Percentiles rank a stretch among this genome's conserved stretches.
phyloP scores from a whole-genome alignment of 2,329 filamentous ascomycete genomes.

The Didymella glomerata region DNA sequence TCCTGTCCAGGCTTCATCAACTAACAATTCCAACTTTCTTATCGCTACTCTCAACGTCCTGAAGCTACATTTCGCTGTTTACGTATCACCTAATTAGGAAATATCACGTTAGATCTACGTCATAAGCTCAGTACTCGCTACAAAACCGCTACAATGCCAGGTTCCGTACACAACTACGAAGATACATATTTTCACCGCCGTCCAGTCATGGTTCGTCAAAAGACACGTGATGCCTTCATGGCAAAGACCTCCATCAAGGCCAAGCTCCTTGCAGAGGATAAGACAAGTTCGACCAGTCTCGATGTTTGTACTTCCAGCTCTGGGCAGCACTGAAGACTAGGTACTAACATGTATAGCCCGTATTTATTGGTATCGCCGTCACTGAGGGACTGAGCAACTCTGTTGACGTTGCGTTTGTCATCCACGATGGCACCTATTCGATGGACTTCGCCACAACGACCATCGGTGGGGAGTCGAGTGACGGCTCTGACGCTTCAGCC shows the following conservation, averaged over 20 bases:
- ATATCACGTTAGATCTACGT: constrained; percentile 21
- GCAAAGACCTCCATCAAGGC: constrained; percentile 37
- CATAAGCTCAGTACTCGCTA: constrained; percentile 15
- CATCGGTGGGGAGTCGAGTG: constrained; percentile 11
- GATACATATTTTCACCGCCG: constrained; percentile 9
- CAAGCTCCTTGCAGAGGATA: constrained; percentile 27
- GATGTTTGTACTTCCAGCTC: constrained; percentile 20
- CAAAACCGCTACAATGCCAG: constrained; percentile 11
- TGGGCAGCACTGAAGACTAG: background rate
- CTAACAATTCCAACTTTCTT: background rate
- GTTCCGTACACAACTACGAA: background rate
- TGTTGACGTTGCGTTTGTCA: constrained; percentile 64
- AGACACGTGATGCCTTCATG: constrained; percentile 38
- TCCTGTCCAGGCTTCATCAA: background rate
- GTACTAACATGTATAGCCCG: constrained; percentile 34
- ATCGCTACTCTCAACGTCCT: background rate
- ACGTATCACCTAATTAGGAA: constrained; percentile 1
- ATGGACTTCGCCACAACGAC: constrained; percentile 70
- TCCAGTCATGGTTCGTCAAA: constrained; percentile 30
- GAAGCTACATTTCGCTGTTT: background rate
- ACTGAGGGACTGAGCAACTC: constrained; percentile 61
- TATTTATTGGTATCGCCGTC: constrained; percentile 71
- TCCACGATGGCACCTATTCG: constrained; percentile 78
- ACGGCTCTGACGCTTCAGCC: constrained; percentile 15
- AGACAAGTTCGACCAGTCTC: constrained; percentile 23